phyloP scores from a whole-genome alignment of 495 filamentous ascomycete genomes.

The Hyphodiscus hymeniophilus region DNA sequence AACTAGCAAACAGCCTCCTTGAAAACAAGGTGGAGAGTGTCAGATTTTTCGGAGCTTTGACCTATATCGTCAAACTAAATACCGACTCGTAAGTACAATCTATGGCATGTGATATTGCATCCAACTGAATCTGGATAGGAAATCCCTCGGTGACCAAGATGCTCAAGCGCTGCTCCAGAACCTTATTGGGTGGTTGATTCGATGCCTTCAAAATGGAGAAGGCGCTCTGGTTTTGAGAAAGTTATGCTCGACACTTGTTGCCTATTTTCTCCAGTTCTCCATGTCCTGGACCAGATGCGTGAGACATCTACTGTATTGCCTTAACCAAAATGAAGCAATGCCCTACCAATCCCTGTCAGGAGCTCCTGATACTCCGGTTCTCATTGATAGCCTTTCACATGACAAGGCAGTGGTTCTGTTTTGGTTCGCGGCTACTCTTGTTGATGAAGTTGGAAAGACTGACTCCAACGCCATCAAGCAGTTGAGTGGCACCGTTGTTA shows the following conservation, averaged over 20 bases:
- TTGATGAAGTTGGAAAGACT: constrained; percentile 66
- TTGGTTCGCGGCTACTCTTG: constrained; percentile 65
- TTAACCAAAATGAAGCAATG: constrained; percentile 42
- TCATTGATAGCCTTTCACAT: constrained; percentile 46
- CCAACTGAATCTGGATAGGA: constrained; percentile 30
- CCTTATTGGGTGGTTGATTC: constrained; percentile 60
- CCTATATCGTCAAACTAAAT: constrained; percentile 88
- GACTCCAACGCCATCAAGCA: constrained; percentile 49
- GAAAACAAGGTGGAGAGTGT: constrained; percentile 56
- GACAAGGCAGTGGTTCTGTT: constrained; percentile 50
- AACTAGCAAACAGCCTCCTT: constrained; percentile 68
- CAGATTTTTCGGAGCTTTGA: constrained; percentile 90
- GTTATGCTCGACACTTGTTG: constrained; percentile 71
- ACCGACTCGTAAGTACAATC: constrained; percentile 54
- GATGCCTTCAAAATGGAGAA: constrained; percentile 48
- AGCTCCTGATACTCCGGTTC: constrained; percentile 37
- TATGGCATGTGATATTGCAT: background rate
- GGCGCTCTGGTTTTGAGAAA: constrained; percentile 67
- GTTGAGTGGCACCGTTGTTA: constrained; percentile 26
- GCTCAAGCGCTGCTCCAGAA: constrained; percentile 56
- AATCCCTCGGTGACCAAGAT: constrained; percentile 52
- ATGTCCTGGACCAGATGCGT: constrained; percentile 61
- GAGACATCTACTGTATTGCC: constrained; percentile 56
- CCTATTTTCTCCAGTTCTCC: constrained; percentile 68
- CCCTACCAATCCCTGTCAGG: constrained; percentile 40